These are phyloP conservation scores for Delitschia confertaspora DNA, from an alignment of 495 filamentous ascomycete genomes.

Conservation along the genomic window DNA sequence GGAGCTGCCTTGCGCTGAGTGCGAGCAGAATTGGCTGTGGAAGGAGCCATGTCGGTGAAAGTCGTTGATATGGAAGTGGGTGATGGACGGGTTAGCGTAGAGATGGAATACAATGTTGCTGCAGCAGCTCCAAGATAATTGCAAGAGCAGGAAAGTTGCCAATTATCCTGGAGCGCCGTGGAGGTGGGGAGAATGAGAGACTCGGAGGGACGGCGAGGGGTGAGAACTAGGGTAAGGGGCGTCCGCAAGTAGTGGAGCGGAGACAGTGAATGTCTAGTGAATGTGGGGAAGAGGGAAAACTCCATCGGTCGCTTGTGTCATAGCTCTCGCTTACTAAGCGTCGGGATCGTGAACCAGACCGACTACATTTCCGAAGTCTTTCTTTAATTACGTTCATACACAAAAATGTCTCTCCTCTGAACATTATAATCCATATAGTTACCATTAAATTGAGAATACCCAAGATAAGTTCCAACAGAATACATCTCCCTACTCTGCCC, in stretches of 20 bases:
- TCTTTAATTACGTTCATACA: too few species aligned
- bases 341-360: too few species aligned
- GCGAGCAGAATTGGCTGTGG: constrained; percentile 17
- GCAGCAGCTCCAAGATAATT: constrained; percentile 32
- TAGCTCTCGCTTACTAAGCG: constrained; percentile 5
- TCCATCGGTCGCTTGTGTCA: constrained; percentile 5
- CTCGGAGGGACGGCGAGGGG: constrained; percentile 4
- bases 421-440: too few species aligned
- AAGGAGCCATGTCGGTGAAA: constrained; percentile 16
- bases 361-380: too few species aligned
- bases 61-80: not conserved
- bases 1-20: not conserved
- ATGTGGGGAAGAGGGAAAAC: constrained; percentile 14
- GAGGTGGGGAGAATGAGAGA: constrained; percentile 5
- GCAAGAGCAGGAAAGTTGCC: constrained; percentile 3
- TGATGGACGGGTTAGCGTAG: not conserved
- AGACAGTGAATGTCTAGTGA: constrained; percentile 9
- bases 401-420: too few species aligned
- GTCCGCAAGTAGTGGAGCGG: not conserved
- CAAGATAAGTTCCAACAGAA: too few species aligned
- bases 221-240: not conserved
- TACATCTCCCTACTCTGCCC: too few species aligned
- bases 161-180: constrained; percentile 33
- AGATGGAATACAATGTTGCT: not conserved
- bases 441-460: too few species aligned